Evolutionary conservation across 805 yeast genomes (phyloP).

Genomic region (Saturnispora gosingensis): DNA sequence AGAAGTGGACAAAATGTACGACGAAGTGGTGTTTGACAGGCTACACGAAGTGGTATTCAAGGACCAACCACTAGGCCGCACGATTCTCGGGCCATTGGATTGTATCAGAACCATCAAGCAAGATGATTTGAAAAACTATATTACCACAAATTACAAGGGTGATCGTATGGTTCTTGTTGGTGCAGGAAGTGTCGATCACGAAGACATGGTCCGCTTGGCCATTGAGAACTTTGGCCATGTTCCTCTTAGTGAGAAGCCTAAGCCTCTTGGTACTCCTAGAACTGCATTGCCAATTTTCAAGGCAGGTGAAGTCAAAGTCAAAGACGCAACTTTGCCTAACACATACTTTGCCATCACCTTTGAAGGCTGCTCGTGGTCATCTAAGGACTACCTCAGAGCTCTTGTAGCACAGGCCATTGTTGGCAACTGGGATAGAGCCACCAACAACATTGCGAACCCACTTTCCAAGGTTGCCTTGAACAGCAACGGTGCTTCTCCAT

Average conservation of each 20-base stretch:
- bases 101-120: conserved; percentile 75
- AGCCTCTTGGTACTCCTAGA: conserved; percentile 66
- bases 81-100: conserved; percentile 89
- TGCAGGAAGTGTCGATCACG: conserved; percentile 89
- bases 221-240: conserved; percentile 67
- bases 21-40: conserved; percentile 96
- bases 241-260: conserved; percentile 41
- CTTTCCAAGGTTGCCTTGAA: conserved; percentile 52
- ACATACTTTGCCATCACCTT: conserved; percentile 90
- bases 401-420: conserved; percentile 93
- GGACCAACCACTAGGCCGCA: conserved; percentile 90
- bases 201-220: conserved; percentile 69
- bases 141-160: conserved; percentile 80
- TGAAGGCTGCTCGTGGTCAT: conserved; percentile 98
- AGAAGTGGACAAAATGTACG: conserved; percentile 97
- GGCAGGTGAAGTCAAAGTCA: conserved; percentile 79
- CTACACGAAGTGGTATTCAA: conserved; percentile 86
- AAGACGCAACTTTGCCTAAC: conserved; percentile 73
- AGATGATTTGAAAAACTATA: conserved; percentile 69
- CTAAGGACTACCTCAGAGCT: conserved; percentile 91
- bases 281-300: conserved; percentile 70
- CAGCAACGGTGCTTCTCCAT: conserved; percentile 42
- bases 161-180: conserved; percentile 98
- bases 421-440: conserved; percentile 95
- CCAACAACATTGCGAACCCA: conserved; percentile 75